These are phyloP conservation scores for Draba incana DNA, from an alignment of 345 rosid species.

Conservation along the genomic window DNA sequence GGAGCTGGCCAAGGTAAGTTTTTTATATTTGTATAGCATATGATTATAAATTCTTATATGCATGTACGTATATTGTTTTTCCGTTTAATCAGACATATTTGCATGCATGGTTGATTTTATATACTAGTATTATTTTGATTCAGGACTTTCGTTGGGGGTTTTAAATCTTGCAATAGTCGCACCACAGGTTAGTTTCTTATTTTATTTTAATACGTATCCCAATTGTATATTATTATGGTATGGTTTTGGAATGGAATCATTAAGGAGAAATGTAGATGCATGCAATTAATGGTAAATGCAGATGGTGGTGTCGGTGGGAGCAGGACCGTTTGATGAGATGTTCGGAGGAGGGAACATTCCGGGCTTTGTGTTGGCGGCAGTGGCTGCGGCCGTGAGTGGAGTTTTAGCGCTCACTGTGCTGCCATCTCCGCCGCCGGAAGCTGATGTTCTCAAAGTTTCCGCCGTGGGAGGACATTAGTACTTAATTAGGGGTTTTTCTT, in stretches of 20 bases:
- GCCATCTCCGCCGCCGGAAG: constrained; percentile 67
- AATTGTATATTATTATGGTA: background rate
- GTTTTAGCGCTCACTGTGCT: constrained; percentile 57
- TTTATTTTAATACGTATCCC: background rate
- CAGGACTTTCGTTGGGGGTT: constrained; percentile 86
- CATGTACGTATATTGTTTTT: background rate
- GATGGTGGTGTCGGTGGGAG: constrained; percentile 71
- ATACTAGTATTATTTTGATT: background rate
- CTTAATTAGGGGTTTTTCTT: background rate
- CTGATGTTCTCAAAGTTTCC: constrained; percentile 31
- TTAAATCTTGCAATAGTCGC: constrained; percentile 76
- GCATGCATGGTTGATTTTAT: background rate
- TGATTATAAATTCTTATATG: background rate
- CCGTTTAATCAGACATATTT: background rate
- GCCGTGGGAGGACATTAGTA: constrained; percentile 27
- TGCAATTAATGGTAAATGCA: constrained; percentile 32
- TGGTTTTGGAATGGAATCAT: background rate
- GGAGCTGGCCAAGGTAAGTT: constrained; percentile 84
- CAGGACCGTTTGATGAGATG: constrained; percentile 69
- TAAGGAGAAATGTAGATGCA: background rate
- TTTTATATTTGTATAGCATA: background rate
- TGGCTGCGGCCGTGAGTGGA: constrained; percentile 66
- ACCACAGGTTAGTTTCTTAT: constrained; percentile 59
- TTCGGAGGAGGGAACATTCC: constrained; percentile 89
- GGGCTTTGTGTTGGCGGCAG: constrained; percentile 62